Evolutionary conservation across 2,329 filamentous ascomycete species (phyloP), one percentile per base, ranked within the genome.

Genomic region (Claviceps digitariae): DNA sequence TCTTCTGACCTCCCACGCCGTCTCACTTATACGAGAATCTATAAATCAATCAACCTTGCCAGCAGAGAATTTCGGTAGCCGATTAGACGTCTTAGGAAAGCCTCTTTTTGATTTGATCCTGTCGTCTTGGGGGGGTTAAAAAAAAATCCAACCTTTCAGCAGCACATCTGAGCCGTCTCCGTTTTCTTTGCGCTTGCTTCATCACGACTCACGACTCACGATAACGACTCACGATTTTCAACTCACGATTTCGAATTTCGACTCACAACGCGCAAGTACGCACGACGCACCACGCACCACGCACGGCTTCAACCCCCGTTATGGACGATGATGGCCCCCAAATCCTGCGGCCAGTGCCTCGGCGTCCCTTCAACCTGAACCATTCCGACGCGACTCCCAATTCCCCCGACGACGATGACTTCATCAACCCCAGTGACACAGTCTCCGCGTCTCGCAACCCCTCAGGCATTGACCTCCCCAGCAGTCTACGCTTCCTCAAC

Each of bases 281-380:
- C 31, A 34, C 8, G 31, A 20, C 9, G n/a, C 40, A 9, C n/a
- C 4, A 41, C n/a, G 1, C 1, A 9, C 40, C n/a, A 9, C 40
- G 13, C 34, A 34, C 31, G 31, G 7, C 12, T 29, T 8, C 50
- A 27, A 27, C 44, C 12, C 12, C 12, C 23, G 36, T 29, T 20
- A 72, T 73, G 70, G 61, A 67, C 45, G 66, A 72, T 53, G 68
- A 72, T 55, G 69, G 72, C 44, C 78, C 80, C 54, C 74, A 74
- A 40, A 70, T 89, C 58, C 64, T 86, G 57, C 82, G 83, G 49
- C 88, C 88, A 6, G 77, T 83, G 56, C 85, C 87, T 23, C 81
- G 84, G 55, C 81, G 87, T 46, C 77, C 84, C 17, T 90, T 90
- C 69, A 77, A 83, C 31, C 67, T 84, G 55, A 75, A 75, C 54